Conservation (phyloP, 805 yeast genomes). For the Wickerhamomyces xylosicus region DNA sequence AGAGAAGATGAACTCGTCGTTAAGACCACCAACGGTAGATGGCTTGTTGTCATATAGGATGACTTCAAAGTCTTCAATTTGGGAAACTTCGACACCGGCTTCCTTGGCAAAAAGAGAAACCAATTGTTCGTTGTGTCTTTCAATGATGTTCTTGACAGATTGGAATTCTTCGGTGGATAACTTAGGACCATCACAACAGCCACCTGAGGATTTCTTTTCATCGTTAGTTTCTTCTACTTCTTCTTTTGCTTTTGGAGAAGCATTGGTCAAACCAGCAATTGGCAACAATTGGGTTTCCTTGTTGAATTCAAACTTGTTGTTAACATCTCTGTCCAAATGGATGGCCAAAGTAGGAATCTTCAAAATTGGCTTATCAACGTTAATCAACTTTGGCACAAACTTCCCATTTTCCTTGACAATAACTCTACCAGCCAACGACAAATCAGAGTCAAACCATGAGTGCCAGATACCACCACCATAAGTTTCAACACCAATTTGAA, state of each 20-base stretch:
- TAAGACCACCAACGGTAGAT: conserved; percentile 77
- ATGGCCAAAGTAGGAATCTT: conserved; percentile 94
- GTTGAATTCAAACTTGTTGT: conserved; percentile 76
- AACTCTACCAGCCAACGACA: conserved; percentile 87
- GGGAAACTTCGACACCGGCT: conserved; percentile 35
- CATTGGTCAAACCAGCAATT: conserved; percentile 56
- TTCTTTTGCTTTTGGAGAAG: conserved; percentile 15
- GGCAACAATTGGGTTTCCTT: conserved; percentile 82
- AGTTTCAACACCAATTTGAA: conserved; percentile 86
- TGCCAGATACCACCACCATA: conserved; percentile 97
- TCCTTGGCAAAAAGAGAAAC: conserved; percentile 62
- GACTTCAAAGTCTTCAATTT: conserved; percentile 85
- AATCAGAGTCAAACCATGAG: conserved; percentile 94
- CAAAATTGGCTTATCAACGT: conserved; percentile 73
- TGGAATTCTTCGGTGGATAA: conserved; percentile 46
- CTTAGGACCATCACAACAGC: conserved; percentile 39
- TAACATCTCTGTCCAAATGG: conserved; percentile 73
- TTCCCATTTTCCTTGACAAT: conserved; percentile 44
- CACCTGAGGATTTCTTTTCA: conserved; percentile 16
- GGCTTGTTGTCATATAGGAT: conserved; percentile 78
- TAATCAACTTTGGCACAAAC: conserved; percentile 57
- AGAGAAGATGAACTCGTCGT: conserved; percentile 84
- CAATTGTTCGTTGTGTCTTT: conserved; percentile 70
- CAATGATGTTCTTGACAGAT: conserved; percentile 51
- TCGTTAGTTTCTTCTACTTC: conserved; percentile 6